phyloP scores from a whole-genome alignment of 2,329 filamentous ascomycete genomes.

The Metarhizium rileyi region DNA sequence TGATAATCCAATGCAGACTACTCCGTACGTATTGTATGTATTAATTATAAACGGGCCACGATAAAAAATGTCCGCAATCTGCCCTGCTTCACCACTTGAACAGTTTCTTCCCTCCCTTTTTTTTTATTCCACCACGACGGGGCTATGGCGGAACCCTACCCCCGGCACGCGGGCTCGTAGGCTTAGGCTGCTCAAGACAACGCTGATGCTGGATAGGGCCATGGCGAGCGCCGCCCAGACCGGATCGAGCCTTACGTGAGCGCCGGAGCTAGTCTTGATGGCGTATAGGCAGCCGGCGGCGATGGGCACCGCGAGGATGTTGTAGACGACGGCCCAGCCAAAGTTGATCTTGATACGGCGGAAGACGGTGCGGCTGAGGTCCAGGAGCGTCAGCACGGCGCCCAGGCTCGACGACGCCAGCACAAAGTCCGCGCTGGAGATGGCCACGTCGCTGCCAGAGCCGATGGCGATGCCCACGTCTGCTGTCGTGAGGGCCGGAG shows the following conservation, averaged over 20 bases:
- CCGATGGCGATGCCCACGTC: slow-evolving; percentile 81
- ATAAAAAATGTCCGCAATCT: too few species aligned
- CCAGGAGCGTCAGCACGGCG: slow-evolving; percentile 62
- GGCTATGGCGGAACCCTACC: slow-evolving; percentile 30
- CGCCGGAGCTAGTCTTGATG: slow-evolving; percentile 32
- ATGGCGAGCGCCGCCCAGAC: slow-evolving; percentile 88
- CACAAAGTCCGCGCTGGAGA: slow-evolving; percentile 73
- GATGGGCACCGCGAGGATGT: slow-evolving; percentile 65
- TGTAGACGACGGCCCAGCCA: slow-evolving; percentile 76
- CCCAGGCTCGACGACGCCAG: slow-evolving; percentile 62
- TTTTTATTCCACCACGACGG: not conserved
- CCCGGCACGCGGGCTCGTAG: slow-evolving; percentile 44
- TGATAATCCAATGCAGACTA: too few species aligned
- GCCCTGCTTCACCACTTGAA: not conserved
- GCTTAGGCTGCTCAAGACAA: slow-evolving; percentile 71
- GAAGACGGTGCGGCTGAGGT: slow-evolving; percentile 63
- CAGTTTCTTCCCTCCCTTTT: too few species aligned
- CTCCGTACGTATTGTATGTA: too few species aligned
- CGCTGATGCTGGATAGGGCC: slow-evolving; percentile 85
- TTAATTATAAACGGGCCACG: not conserved
- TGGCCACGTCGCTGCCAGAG: slow-evolving; percentile 73
- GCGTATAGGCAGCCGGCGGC: slow-evolving; percentile 71
- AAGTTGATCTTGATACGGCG: slow-evolving; percentile 77
- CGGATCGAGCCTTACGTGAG: slow-evolving; percentile 58
- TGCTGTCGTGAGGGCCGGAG: slow-evolving; percentile 67